A percentile compares a stretch with the other conserved stretches of the same genome.
phyloP scores from a whole-genome alignment of 768 basidiomycete genomes.

The Hypholoma fasciculare region DNA sequence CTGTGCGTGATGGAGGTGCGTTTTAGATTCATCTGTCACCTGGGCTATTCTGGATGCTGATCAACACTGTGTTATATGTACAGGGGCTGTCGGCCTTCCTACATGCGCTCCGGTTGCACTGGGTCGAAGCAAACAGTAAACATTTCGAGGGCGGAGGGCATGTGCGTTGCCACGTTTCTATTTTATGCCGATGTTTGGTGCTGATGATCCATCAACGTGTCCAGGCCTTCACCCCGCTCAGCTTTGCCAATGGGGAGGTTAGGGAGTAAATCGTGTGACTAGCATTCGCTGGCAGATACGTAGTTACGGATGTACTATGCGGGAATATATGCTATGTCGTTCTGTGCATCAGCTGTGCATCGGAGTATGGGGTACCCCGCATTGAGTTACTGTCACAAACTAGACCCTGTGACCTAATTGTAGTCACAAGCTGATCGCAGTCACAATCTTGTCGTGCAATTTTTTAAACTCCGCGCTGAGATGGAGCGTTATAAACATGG shows the following conservation, averaged over 20 bases:
- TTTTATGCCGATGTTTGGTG: conserved; percentile 22
- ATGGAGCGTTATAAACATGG: conserved; percentile 32
- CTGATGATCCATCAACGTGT: conserved; percentile 20
- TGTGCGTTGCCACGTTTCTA: conserved; percentile 51
- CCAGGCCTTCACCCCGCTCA: conserved; percentile 51
- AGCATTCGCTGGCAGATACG: conserved; percentile 4
- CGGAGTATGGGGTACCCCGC: conserved; percentile 21
- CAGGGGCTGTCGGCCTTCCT: conserved; percentile 94
- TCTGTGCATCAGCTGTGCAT: neutral
- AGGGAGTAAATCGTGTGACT: conserved; percentile 30
- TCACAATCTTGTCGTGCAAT: conserved; percentile 24
- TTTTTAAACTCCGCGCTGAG: conserved; percentile 40
- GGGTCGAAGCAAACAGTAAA: conserved; percentile 98
- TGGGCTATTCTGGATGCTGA: conserved; percentile 13
- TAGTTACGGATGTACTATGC: conserved; percentile 3
- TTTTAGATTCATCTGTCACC: conserved; percentile 21
- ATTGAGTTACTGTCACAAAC: conserved; percentile 9
- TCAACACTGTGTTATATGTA: conserved; percentile 12
- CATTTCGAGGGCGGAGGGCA: conserved; percentile 90
- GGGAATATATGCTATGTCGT: neutral
- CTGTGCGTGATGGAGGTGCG: conserved; percentile 96
- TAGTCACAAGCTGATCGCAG: conserved; percentile 15
- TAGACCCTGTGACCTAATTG: conserved; percentile 1
- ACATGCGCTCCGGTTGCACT: conserved; percentile 94
- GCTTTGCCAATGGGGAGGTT: conserved; percentile 40